These are phyloP conservation scores for Tetrahymena thermophila DNA, from an alignment of 73 alveolate genomes.

Conservation along the genomic window DNA sequence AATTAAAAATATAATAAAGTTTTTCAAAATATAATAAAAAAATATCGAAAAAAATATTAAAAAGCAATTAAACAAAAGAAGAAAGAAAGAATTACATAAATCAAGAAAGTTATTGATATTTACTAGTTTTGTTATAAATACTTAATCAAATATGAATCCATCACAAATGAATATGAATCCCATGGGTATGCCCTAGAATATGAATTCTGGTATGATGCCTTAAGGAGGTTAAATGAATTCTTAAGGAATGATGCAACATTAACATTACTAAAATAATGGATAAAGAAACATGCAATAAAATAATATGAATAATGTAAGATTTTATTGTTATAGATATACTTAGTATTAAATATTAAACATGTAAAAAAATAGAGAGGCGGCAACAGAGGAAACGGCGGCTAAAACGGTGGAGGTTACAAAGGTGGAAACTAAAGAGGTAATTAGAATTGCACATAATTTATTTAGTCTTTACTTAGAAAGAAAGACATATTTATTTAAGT, in stretches of 20 bases:
- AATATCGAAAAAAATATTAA: not conserved
- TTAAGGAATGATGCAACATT: not conserved
- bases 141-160: not conserved
- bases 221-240: not conserved
- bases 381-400: not conserved
- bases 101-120: too few relatives aligned
- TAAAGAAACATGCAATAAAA: not conserved
- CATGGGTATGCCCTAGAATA: not conserved
- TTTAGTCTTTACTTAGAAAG: not conserved
- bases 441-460: not conserved
- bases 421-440: not conserved
- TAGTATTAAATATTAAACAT: not conserved
- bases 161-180: not conserved
- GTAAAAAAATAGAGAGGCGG: not conserved
- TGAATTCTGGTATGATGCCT: not conserved
- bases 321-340: not conserved
- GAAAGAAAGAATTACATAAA: not conserved
- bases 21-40: not conserved
- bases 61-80: not conserved
- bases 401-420: not conserved
- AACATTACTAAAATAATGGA: not conserved
- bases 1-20: not conserved
- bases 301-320: not conserved
- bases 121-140: not conserved
- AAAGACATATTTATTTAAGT: not conserved